A percentile compares a stretch with the other conserved stretches of the same genome.
These are phyloP conservation scores for Lodderomyces jiufengensis DNA, from an alignment of 1,139 yeast genomes.

Conservation along the genomic window DNA sequence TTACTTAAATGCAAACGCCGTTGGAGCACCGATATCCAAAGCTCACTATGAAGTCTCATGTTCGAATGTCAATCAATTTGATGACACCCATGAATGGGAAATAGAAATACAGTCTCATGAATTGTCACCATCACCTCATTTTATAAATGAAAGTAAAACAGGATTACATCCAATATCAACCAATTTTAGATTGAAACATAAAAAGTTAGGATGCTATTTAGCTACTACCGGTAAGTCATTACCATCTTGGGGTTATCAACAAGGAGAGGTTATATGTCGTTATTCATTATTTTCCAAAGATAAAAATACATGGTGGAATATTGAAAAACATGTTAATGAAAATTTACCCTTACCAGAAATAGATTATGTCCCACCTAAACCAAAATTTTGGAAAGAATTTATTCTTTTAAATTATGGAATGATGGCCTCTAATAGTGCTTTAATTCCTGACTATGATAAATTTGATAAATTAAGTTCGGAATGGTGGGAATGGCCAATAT, in stretches of 20 bases:
- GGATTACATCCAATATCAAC: slow-evolving; percentile 68
- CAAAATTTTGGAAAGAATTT: slow-evolving; percentile 69
- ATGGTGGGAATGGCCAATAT: slow-evolving; percentile 84
- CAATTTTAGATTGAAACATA: slow-evolving; percentile 60
- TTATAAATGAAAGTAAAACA: slow-evolving; percentile 37
- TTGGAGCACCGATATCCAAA: slow-evolving; percentile 53
- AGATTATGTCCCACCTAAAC: slow-evolving; percentile 58
- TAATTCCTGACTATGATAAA: slow-evolving; percentile 70
- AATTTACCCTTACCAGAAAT: slow-evolving; percentile 33
- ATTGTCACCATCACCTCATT: slow-evolving; percentile 45
- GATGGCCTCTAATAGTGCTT: slow-evolving; percentile 76
- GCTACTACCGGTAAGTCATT: slow-evolving; percentile 69
- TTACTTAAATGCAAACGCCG: slow-evolving; percentile 61
- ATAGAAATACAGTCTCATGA: slow-evolving; percentile 61
- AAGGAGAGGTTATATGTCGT: slow-evolving; percentile 76
- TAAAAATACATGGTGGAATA: slow-evolving; percentile 77
- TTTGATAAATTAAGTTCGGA: slow-evolving; percentile 59
- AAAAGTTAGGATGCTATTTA: slow-evolving; percentile 64
- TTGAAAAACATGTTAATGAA: slow-evolving; percentile 62
- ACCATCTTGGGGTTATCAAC: slow-evolving; percentile 81
- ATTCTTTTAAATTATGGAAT: slow-evolving; percentile 67
- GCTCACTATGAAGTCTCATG: slow-evolving; percentile 64
- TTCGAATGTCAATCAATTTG: slow-evolving; percentile 58
- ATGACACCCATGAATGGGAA: slow-evolving; percentile 55
- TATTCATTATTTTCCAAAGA: slow-evolving; percentile 47